phyloP scores from a whole-genome alignment of 1,284 basidiomycete species.

The Malassezia psittaci region DNA sequence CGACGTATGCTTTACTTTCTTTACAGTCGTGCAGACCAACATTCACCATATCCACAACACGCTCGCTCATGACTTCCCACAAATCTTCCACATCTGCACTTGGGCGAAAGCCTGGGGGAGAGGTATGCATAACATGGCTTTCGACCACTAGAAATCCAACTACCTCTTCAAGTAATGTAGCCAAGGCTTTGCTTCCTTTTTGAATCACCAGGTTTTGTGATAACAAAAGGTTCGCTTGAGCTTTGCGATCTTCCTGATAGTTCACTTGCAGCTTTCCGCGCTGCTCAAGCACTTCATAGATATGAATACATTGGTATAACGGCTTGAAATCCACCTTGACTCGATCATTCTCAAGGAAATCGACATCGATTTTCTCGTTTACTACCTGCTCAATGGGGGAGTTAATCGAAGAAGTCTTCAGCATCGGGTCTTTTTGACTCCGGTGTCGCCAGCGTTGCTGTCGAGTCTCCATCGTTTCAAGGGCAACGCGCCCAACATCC shows the following conservation, averaged over 20 bases:
- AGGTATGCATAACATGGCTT: slow-evolving; percentile 78
- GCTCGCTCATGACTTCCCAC: slow-evolving; percentile 78
- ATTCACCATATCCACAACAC: slow-evolving; percentile 67
- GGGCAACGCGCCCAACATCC: slow-evolving; percentile 73
- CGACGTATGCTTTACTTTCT: slow-evolving; percentile 71
- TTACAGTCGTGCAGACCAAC: slow-evolving; percentile 64
- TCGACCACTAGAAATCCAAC: slow-evolving; percentile 99
- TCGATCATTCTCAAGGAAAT: slow-evolving; percentile 80
- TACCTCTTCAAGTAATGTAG: slow-evolving; percentile 61
- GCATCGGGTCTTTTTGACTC: slow-evolving; percentile 34
- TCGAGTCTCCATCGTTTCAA: slow-evolving; percentile 78
- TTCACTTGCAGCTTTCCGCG: slow-evolving; percentile 77
- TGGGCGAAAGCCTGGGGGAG: slow-evolving; percentile 64
- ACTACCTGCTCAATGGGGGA: slow-evolving; percentile 87
- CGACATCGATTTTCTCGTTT: slow-evolving; percentile 86
- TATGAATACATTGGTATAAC: slow-evolving; percentile 92
- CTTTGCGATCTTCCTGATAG: slow-evolving; percentile 81
- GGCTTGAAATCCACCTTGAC: slow-evolving; percentile 86
- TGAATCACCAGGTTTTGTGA: slow-evolving; percentile 54
- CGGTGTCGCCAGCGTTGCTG: slow-evolving; percentile 67
- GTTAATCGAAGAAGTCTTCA: slow-evolving; percentile 70
- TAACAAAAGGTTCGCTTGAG: slow-evolving; percentile 90
- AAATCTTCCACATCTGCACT: slow-evolving; percentile 85
- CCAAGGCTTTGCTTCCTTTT: slow-evolving; percentile 30
- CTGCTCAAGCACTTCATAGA: slow-evolving; percentile 80